Evolutionary conservation across 257 asterid genomes (phyloP), one percentile per base, ranked within the genome.

Genomic region (Lycium barbarum): DNA sequence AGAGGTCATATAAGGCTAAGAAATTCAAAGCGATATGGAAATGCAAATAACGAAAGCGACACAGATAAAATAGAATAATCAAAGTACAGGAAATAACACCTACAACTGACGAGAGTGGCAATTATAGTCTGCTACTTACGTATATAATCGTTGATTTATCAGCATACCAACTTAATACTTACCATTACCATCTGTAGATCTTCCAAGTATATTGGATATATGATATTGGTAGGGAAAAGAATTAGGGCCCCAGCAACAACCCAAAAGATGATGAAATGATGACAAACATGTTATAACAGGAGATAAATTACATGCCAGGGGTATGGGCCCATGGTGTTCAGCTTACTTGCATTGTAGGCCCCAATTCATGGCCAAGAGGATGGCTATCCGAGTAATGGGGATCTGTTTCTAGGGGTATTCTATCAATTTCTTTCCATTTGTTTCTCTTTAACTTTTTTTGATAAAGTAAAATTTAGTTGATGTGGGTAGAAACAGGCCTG

Each of bases 141-240:
- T 49, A 49, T 17, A 22, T 74, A 74, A 20, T 22, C 2, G 3
- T 68, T 13, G 71, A 47, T 26, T 53, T 63, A 15, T 58, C 72
- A 45, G 84, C 51, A 54, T 8, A 40, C 35, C 47, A 53, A 51
- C 10, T 33, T 58, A 43, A 54, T 11, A 22, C 40, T 80, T 62
- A 80, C 81, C 59, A 6, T 80, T 62, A 80, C 81, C 59, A 6
- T 26, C 81, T 20, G 65, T 10, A 22, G 59, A n/a, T 80, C 66
- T 68, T 70, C 78, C 82, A 71, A 57, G 35, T 33, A n/a, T 54
- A 74, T 62, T 71, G 79, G 79, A 73, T 49, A 81, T 49, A 33
- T 59, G 68, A 81, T 38, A 1, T 7, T 22, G 62, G 49, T 83
- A 47, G 26, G 61, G 61, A 61, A 62, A 84, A 85, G 73, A 72